Evolutionary conservation across 352 stramenopile genomes (phyloP), one percentile per base, ranked within the genome.

Genomic region (Aphanomyces cochlioides): DNA sequence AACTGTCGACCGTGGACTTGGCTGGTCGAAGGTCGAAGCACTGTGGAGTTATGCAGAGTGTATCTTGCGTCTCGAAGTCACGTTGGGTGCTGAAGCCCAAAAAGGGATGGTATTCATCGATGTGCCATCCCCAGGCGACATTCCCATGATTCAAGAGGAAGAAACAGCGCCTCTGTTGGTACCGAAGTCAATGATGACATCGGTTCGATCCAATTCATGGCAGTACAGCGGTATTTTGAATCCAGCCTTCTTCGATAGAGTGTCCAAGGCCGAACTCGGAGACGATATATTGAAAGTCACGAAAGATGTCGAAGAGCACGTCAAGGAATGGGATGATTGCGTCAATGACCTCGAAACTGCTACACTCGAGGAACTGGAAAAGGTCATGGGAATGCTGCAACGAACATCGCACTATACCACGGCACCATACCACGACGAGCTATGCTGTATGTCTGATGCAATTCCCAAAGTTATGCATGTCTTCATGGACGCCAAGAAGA

Each of bases 251-350:
- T 17, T 15, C 50, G 63, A 69, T 17, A 69, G 59, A 28, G n/a
- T 69, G 12, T 43, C 47, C 47, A 69, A 69, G 15, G 63, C 63
- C 8, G 63, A 57, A 43, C 28, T 69, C 10, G 63, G 43, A 19
- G 63, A 28, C 13, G 41, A 69, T 17, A 36, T n/a, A 37, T 12
- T 63, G 12, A 38, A 47, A 15, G 41, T 59, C 1, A 69, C 47
- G 17, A 69, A 69, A 39, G 63, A 69, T 12, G 37, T 69, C 17
- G 63, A 63, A 34, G 63, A 69, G 40, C 54, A 50, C 6, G 63
- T 69, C 37, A 50, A 69, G 21, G 47, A 59, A n/a, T 69, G 63
- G 63, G 47, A 69, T 3, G 50, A 58, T 13, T 58, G 50, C 21
- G 50, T 58, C 50, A 58, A 58, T 21, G 50, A 58, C 50, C 50